phyloP scores from a whole-genome alignment of 164 flowering plant genomes.

The Magnolia kwangsiensis region DNA sequence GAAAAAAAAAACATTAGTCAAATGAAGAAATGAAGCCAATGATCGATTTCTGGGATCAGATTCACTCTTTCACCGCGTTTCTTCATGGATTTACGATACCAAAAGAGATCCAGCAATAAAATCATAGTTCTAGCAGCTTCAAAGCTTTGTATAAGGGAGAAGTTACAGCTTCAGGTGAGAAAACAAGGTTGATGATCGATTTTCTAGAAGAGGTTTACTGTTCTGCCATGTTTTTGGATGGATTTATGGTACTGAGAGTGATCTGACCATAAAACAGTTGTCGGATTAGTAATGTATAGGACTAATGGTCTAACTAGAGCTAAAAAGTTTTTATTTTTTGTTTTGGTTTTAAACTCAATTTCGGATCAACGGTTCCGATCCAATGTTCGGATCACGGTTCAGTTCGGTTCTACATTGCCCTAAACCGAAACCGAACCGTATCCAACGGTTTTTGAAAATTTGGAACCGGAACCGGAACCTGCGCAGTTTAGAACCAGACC shows the following conservation, averaged over 20 bases:
- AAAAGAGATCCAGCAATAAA: background rate
- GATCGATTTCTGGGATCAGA: background rate
- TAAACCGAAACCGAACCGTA: no score
- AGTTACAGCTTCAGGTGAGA: background rate
- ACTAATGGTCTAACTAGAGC: no score
- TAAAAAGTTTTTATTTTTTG: no score
- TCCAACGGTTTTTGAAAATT: no score
- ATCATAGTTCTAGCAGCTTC: background rate
- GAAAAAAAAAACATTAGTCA: background rate
- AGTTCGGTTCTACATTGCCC: no score
- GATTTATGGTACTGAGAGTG: background rate
- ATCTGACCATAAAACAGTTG: background rate
- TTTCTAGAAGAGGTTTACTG: background rate
- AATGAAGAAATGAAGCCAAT: background rate
- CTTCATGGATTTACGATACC: background rate
- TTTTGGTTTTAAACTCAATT: no score
- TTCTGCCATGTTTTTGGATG: background rate
- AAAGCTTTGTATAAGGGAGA: background rate
- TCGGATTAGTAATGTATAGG: no score
- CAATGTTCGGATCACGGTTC: no score
- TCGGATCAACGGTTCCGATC: no score
- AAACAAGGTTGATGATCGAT: background rate
- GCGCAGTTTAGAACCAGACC: no score
- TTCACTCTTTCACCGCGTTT: background rate
- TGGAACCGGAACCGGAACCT: no score